Base-by-base conservation (phyloP, 345 rosid species). In the Hibiscus mutabilis region DNA sequence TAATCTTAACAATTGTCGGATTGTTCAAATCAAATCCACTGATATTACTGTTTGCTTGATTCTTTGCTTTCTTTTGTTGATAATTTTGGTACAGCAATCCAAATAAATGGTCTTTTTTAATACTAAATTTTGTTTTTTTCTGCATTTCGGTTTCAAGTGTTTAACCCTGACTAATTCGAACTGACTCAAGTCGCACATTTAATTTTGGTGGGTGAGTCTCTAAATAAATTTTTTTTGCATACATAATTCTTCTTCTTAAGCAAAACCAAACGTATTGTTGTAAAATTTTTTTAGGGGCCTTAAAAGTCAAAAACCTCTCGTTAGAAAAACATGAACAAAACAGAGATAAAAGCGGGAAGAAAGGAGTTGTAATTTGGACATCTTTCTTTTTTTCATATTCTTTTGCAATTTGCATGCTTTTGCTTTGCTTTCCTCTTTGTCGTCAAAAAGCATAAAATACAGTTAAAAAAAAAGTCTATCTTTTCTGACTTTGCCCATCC, bases 311-410 rank as follows among this genome's bases (percentile, higher is more conserved):
- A 53, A 72, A 74, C 60, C 10, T 61, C 7, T 67, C 19, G 24
- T 25, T 22, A 12, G 19, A 51, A 63, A 15, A 62, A 68, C 5
- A 67, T 27, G 25, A 25, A 27, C 18, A 66, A 27, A 42, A 8
- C 35, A 3, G 4, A 14, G 46, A 58, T 37, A 69, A 74, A 68
- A 55, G 79, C 66, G 73, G 75, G 77, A 83, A 70, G 78, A 78
- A 83, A 81, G 27, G 29, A 46, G 72, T 57, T 68, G 76, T 75
- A 61, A 37, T 74, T 49, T 60, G 74, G 81, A 81, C 79, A 73
- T 67, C 60, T 19, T 55, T 21, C 12, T 57, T 18, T 5, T 1
- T 37, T 8, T 37, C n/a, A n/a, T 37, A 10, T 1, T 22, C 2
- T 56, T 57, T 8, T 60, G n/a, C n/a, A n/a, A n/a, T 66, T 72